Percentiles rank a stretch among this genome's conserved stretches.
Conservation (phyloP, 23 red algal species). For the Gracilaria domingensis region DNA sequence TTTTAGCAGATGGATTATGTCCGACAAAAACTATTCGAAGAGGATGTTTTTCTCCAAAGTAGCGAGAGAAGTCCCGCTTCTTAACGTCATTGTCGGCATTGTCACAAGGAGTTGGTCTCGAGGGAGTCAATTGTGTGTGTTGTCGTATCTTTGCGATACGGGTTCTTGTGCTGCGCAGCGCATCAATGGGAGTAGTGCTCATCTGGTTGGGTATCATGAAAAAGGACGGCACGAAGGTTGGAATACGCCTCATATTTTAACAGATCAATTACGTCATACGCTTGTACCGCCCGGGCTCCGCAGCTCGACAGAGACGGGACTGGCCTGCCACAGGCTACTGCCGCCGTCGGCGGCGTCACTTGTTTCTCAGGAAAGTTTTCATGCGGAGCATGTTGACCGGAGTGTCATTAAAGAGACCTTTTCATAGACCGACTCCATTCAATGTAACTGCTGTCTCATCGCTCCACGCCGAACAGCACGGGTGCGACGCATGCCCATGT, state of each 20-base stretch:
- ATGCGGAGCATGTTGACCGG: too few relatives aligned
- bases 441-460: too few relatives aligned
- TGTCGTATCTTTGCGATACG: slow-evolving; percentile 38
- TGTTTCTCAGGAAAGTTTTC: too few relatives aligned
- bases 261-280: too few relatives aligned
- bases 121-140: neutral
- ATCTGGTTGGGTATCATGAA: neutral
- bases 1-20: slow-evolving; percentile 68
- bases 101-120: neutral
- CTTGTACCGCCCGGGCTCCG: neutral
- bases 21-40: slow-evolving; percentile 73
- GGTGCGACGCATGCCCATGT: too few relatives aligned
- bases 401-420: too few relatives aligned
- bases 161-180: slow-evolving; percentile 47
- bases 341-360: too few relatives aligned
- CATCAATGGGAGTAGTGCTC: slow-evolving; percentile 12
- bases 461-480: too few relatives aligned
- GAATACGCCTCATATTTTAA: neutral
- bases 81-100: neutral
- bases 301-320: neutral
- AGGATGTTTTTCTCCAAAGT: slow-evolving; percentile 60
- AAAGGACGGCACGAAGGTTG: neutral
- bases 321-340: too few relatives aligned
- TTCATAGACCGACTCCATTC: too few relatives aligned
- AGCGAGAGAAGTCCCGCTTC: slow-evolving; percentile 56